Evolutionary conservation across 1,284 basidiomycete genomes (phyloP).

Genomic region (Rhodotorula sp.): DNA sequence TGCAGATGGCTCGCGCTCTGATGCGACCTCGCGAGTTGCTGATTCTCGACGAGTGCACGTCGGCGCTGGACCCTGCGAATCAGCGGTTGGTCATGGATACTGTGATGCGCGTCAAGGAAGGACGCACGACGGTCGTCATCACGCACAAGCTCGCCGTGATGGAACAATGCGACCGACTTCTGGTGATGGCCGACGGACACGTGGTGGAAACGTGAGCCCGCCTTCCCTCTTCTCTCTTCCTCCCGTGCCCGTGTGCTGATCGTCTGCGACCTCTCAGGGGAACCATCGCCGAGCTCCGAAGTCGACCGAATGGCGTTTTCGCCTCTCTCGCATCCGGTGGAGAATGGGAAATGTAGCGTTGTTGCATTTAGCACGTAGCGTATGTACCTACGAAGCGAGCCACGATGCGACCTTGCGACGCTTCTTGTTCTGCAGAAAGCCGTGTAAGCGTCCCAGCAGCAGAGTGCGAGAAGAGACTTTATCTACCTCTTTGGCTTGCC

Average conservation of each 20-base stretch:
- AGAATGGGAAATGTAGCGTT: conserved; percentile 62
- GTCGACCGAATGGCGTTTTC: conserved; percentile 56
- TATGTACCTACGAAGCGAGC: conserved; percentile 3
- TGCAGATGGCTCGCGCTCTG: conserved; percentile 87
- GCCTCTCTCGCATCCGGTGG: conserved; percentile 77
- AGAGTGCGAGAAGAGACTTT: not conserved
- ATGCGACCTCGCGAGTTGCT: conserved; percentile 70
- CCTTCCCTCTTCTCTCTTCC: not conserved
- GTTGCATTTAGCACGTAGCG: not conserved
- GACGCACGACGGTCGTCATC: conserved; percentile 81
- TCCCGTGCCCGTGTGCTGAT: not conserved
- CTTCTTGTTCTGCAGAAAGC: conserved; percentile 23
- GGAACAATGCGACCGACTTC: conserved; percentile 83
- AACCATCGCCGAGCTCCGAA: conserved; percentile 57
- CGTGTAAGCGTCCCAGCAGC: not conserved
- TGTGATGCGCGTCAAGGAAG: conserved; percentile 62
- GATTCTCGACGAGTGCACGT: conserved; percentile 91
- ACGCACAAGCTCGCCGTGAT: conserved; percentile 91
- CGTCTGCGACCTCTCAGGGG: conserved; percentile 18
- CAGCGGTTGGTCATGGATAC: conserved; percentile 76
- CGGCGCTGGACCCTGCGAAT: conserved; percentile 79
- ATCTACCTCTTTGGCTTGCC: conserved; percentile 22
- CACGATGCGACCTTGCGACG: conserved; percentile 21
- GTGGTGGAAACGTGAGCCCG: conserved; percentile 60
- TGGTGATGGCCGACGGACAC: conserved; percentile 71